These are phyloP conservation scores for Leucosporidium yakuticum DNA, from an alignment of 768 basidiomycete species.

Conservation along the genomic window DNA sequence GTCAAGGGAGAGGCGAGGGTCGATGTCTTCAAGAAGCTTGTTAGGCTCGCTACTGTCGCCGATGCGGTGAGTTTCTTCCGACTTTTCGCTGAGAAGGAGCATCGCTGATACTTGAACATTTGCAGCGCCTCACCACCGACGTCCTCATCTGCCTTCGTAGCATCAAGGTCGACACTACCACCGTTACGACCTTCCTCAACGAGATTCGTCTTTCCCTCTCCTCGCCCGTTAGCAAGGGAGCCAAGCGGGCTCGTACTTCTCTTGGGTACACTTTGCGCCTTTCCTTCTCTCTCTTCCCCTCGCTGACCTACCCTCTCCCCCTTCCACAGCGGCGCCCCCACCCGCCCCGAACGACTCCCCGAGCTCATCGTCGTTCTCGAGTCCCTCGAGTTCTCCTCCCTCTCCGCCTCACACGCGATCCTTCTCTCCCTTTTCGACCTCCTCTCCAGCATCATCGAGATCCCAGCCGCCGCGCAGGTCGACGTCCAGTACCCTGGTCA, in stretches of 20 bases:
- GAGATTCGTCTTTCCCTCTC: slow-evolving; percentile 14
- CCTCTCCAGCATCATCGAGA: slow-evolving; percentile 32
- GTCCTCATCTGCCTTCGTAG: slow-evolving; percentile 26
- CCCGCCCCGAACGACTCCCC: slow-evolving; percentile 28
- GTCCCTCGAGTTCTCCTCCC: slow-evolving; percentile 19
- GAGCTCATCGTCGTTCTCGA: slow-evolving; percentile 34
- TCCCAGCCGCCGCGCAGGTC: slow-evolving; percentile 20
- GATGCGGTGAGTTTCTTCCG: slow-evolving; percentile 8
- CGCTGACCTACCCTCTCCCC: not conserved
- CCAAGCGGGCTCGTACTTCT: slow-evolving; percentile 31
- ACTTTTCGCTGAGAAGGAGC: not conserved
- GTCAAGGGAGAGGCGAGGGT: slow-evolving; percentile 21
- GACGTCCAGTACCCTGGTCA: slow-evolving; percentile 35
- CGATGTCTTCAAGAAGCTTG: slow-evolving; percentile 28
- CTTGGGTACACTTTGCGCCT: slow-evolving; percentile 1
- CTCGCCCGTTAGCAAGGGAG: slow-evolving; percentile 21
- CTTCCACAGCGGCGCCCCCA: slow-evolving; percentile 1
- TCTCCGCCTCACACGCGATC: slow-evolving; percentile 20
- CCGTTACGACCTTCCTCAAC: slow-evolving; percentile 24
- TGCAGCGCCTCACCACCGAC: slow-evolving; percentile 19
- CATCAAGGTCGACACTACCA: slow-evolving; percentile 19
- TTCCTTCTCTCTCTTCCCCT: not conserved
- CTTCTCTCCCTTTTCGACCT: slow-evolving; percentile 32
- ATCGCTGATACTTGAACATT: not conserved
- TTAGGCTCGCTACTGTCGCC: slow-evolving; percentile 16